These are phyloP conservation scores for Fusarium miscanthi DNA, from an alignment of 2,329 filamentous ascomycete genomes.

Conservation along the genomic window DNA sequence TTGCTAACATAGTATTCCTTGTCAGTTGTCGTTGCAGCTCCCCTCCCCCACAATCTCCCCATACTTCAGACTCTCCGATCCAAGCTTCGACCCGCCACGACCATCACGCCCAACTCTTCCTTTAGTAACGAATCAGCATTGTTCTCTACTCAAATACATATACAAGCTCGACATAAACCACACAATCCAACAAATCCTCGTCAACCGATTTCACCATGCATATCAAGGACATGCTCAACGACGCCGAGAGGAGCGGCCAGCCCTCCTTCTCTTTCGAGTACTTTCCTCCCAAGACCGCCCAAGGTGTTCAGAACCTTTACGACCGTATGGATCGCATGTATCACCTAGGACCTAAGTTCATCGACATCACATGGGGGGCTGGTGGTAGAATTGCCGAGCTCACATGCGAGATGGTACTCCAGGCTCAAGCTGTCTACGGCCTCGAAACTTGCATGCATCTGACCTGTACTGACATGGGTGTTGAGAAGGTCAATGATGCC, in stretches of 20 bases:
- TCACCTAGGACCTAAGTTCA: constrained; percentile 90
- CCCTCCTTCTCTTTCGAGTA: constrained; percentile 99
- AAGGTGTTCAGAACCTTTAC: constrained; percentile 98
- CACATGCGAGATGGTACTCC: constrained; percentile 97
- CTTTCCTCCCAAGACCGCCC: constrained; percentile 97
- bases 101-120: constrained; percentile 1
- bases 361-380: constrained; percentile 98
- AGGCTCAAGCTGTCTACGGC: constrained; percentile 94
- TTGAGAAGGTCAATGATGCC: constrained; percentile 89
- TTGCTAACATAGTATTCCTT: constrained; percentile 22
- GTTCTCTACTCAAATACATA: neutral
- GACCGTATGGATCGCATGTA: constrained; percentile 99
- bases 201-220: constrained; percentile 75
- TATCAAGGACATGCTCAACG: constrained; percentile 89
- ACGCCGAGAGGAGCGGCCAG: constrained; percentile 80
- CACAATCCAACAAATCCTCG: neutral
- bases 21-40: constrained; percentile 20
- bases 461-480: constrained; percentile 98
- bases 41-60: constrained; percentile 31
- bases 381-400: constrained; percentile 90
- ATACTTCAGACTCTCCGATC: constrained; percentile 16
- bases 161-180: neutral
- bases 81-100: constrained; percentile 30
- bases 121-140: neutral
- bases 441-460: constrained; percentile 99